Evolutionary conservation across 176 grass and related monocot genomes (phyloP).

Genomic region (Raddia guianensis): DNA sequence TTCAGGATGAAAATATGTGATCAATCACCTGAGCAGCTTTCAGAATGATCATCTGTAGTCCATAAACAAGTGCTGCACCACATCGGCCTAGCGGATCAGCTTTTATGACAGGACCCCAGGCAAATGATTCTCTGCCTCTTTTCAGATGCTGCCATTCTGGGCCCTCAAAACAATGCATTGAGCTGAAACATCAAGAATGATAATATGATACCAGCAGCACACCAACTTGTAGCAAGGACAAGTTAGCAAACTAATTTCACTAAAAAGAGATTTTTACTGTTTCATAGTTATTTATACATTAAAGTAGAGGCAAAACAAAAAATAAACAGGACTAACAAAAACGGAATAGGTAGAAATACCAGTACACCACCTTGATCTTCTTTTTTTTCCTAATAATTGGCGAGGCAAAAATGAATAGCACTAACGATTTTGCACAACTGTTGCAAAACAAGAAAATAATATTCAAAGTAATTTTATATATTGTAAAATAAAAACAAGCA

Average conservation of each 20-base stretch:
- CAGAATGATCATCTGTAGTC: slow-evolving; percentile 79
- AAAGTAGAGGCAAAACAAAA: neutral
- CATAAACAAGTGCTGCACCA: slow-evolving; percentile 79
- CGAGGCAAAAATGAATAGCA: neutral
- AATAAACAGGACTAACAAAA: neutral
- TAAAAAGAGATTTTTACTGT: neutral
- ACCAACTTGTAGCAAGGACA: slow-evolving; percentile 9
- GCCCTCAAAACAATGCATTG: slow-evolving; percentile 99
- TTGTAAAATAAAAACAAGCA: neutral
- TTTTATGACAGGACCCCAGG: slow-evolving; percentile 84
- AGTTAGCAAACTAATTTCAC: slow-evolving; percentile 40
- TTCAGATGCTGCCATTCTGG: slow-evolving; percentile 93
- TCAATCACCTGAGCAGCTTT: slow-evolving; percentile 82
- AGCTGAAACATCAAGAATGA: slow-evolving; percentile 58
- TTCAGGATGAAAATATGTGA: slow-evolving; percentile 22
- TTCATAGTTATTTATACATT: neutral
- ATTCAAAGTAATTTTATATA: neutral
- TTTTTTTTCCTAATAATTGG: neutral
- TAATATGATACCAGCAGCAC: neutral
- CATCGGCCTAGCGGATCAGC: slow-evolving; percentile 83
- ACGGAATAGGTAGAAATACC: neutral
- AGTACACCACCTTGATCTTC: neutral
- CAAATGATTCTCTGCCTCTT: slow-evolving; percentile 93
- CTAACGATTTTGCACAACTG: neutral
- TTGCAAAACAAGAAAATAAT: neutral